Conservation (phyloP, 495 filamentous ascomycete genomes). For the Ascobolus immersus region DNA sequence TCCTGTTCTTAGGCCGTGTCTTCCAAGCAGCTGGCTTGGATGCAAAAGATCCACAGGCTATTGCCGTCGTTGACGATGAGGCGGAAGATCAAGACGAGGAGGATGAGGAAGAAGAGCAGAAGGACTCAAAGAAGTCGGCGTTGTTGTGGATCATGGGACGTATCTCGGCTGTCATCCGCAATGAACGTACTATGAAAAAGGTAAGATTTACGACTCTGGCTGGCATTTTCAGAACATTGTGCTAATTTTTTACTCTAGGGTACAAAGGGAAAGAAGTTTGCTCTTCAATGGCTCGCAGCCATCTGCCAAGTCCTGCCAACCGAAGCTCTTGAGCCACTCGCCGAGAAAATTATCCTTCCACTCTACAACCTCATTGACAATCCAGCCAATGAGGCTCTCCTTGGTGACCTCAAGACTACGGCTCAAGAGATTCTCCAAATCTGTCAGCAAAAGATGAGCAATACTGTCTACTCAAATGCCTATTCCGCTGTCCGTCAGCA, state of each 20-base stretch:
- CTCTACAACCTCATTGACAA: constrained; percentile 65
- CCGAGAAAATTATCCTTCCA: constrained; percentile 46
- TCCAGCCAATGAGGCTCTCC: constrained; percentile 18
- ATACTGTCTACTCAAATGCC: constrained; percentile 41
- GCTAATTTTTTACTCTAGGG: constrained; percentile 4
- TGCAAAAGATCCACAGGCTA: constrained; percentile 24
- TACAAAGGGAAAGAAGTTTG: constrained; percentile 32
- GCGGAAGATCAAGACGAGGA: constrained; percentile 16
- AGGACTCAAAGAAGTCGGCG: constrained; percentile 22
- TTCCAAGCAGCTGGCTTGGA: constrained; percentile 36
- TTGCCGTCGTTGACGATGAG: constrained; percentile 19
- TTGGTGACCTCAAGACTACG: constrained; percentile 35
- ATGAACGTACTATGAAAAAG: constrained; percentile 39
- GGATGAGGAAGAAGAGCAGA: constrained; percentile 9
- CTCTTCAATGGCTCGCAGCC: constrained; percentile 44
- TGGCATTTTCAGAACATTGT: not conserved
- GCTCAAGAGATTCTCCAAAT: constrained; percentile 45
- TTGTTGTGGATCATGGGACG: constrained; percentile 49
- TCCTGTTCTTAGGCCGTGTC: constrained; percentile 47
- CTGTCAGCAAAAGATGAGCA: constrained; percentile 66
- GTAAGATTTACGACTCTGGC: constrained; percentile 31
- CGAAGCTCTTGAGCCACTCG: constrained; percentile 30
- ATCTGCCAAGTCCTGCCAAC: constrained; percentile 30
- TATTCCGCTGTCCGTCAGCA: constrained; percentile 40
- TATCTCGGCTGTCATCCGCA: constrained; percentile 49